Evolutionary conservation across 1,284 basidiomycete genomes (phyloP), one percentile per base, ranked within the genome.

Genomic region (Ganoderma boninense): DNA sequence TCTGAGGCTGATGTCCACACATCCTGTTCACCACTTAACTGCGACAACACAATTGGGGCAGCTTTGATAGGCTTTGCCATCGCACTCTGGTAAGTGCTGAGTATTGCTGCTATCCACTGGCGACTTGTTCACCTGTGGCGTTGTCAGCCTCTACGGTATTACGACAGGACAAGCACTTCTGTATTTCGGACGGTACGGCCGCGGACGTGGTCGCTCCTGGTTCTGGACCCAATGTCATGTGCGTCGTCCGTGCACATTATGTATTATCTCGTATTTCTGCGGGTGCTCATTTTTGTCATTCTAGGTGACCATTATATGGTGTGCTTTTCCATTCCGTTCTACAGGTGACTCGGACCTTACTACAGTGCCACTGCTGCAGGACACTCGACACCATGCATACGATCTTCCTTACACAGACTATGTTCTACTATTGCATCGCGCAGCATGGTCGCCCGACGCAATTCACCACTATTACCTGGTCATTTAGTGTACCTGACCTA

Each of bases 271-370:
- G 49, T 26, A 13, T 35, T 40, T 40, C 35, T 32, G 29, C 29
- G n/a, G 10, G 10, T 4, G 11, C 35, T 60, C 2, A 60, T 10
- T 20, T 38, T 35, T 23, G 57, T 35, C 35, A 5, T 35, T 6
- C 18, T 18, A 73, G 71, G 67, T 73, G n/a, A 10, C 46, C 0
- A 44, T 14, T n/a, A 29, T 73, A 61, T 73, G 71, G 71, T 73
- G 18, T 38, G 46, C 16, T 32, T n/a, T n/a, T 42, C 13, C 0
- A 11, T 29, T 18, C 16, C 26, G 49, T 29, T 10, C 16, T 20
- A 35, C 13, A 16, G 32, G 54, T 8, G 26, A 52, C 4, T 11
- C 14, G 4, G 3, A n/a, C 5, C 44, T 16, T n/a, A n/a, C n/a
- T 56, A 38, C 8, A n/a, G 42, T 13, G 38, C 0, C 29, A 16